Base-by-base conservation (phyloP, 1,284 basidiomycete genomes). In the Cutaneotrichosporon spelunceum region DNA sequence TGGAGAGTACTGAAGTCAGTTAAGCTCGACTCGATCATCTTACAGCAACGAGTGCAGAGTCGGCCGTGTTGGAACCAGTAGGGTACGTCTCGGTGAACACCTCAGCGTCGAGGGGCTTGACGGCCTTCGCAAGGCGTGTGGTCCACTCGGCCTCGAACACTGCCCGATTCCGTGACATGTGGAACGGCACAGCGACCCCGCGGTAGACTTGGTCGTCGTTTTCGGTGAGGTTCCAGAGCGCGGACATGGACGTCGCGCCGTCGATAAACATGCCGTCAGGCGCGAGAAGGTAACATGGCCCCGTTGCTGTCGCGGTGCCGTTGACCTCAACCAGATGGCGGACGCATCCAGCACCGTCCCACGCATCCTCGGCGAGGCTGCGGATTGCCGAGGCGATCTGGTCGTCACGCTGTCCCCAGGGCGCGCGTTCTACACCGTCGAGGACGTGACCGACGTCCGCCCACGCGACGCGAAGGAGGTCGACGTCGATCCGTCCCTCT, bases 401-500 rank as follows among this genome's bases (percentile, higher is more conserved):
- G 19, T 61, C 57, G 45, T 65, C 63, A 11, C 60, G 57, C 27
- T 52, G 50, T 1, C 49, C 53, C 64, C 60, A 65, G 4, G 47
- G 45, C 3, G 42, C 57, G n/a, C 39, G 39, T 23, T 53, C 49
- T 5, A 42, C 42, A 8, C 70, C 66, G 59, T 76, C 76, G 26
- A 78, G 67, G 0, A 78, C 72, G 55, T 70, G 70, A 4, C 68
- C 74, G 6, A 77, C 76, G 57, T 75, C 75, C 10, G 74, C 68
- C 76, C 76, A 78, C 1, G 66, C 75, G 4, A 77, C 61, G 13
- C 75, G 63, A 56, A 75, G 56, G 4, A 76, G 49, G 16, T 66
- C 52, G 4, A 78, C 60, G 52, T 73, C 71, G 5, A 47, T 23
- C 30, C 13, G 30, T 26, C 52, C 52, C 33, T 53, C 52, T 39